A percentile compares a stretch with the other conserved stretches of the same genome.
These are phyloP conservation scores for Dujonia santamariae DNA, from an alignment of 1,139 yeast genomes.

Conservation along the genomic window DNA sequence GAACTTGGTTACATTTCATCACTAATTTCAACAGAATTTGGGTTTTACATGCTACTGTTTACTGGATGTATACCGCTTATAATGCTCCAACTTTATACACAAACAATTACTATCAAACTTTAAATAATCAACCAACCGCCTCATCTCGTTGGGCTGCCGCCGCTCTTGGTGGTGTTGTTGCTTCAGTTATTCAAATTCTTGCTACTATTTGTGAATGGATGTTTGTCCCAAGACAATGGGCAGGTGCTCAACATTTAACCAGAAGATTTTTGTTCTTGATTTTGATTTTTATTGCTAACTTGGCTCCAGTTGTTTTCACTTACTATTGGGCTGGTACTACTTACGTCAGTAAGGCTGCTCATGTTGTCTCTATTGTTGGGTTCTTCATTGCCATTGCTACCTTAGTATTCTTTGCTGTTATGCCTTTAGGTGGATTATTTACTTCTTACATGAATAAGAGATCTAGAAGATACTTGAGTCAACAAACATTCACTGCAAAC, in stretches of 20 bases:
- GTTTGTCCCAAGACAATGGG: constrained; percentile 97
- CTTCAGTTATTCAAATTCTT: constrained; percentile 71
- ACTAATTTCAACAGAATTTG: constrained; percentile 98
- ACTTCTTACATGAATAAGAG: constrained; percentile 88
- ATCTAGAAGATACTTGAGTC: constrained; percentile 87
- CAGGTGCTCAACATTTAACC: constrained; percentile 95
- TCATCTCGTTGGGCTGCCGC: constrained; percentile 91
- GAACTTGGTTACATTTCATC: constrained; percentile 96
- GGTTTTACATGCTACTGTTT: constrained; percentile 86
- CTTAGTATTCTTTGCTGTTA: constrained; percentile 77
- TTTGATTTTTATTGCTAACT: constrained; percentile 63
- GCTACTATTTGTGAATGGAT: constrained; percentile 95
- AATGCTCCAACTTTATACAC: constrained; percentile 92
- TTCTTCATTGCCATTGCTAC: constrained; percentile 88
- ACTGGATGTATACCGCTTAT: constrained; percentile 93
- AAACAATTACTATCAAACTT: constrained; percentile 75
- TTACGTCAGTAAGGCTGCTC: constrained; percentile 70
- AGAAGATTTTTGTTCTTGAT: constrained; percentile 80
- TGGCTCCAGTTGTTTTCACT: constrained; percentile 84
- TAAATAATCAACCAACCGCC: constrained; percentile 79
- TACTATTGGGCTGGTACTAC: constrained; percentile 78
- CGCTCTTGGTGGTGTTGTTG: constrained; percentile 91
- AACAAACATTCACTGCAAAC: constrained; percentile 94
- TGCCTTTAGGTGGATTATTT: constrained; percentile 97
- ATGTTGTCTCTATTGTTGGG: constrained; percentile 79